Conservation (phyloP, 1,139 yeast genomes). For the Candida tetrigidarum region DNA sequence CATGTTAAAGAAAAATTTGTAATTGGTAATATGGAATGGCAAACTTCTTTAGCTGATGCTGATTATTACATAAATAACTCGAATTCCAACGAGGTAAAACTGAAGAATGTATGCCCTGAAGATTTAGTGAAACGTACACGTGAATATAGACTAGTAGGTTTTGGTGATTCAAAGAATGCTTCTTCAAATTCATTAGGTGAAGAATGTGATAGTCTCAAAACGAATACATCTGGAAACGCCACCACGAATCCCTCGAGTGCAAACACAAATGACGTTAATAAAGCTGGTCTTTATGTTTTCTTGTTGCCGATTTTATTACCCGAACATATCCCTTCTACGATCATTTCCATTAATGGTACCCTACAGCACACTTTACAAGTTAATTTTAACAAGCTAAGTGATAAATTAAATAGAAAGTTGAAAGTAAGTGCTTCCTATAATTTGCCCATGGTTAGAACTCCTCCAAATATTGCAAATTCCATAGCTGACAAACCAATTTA, state of each 20-base stretch:
- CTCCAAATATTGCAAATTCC: conserved; percentile 77
- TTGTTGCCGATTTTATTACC: conserved; percentile 74
- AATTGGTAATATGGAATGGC: conserved; percentile 55
- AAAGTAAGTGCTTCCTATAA: conserved; percentile 35
- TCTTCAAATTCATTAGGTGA: conserved; percentile 5
- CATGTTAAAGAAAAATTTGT: conserved; percentile 50
- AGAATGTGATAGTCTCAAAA: conserved; percentile 2
- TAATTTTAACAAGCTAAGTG: conserved; percentile 36
- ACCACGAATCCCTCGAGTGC: background rate
- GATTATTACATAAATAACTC: conserved; percentile 49
- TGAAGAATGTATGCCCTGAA: conserved; percentile 33
- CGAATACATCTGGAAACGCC: background rate
- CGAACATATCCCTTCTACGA: conserved; percentile 71
- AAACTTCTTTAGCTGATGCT: conserved; percentile 43
- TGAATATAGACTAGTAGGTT: conserved; percentile 33
- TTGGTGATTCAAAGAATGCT: conserved; percentile 11
- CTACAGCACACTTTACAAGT: conserved; percentile 40
- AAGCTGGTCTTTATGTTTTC: conserved; percentile 83
- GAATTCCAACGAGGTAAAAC: conserved; percentile 39
- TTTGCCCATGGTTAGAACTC: conserved; percentile 69
- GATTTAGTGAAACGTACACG: conserved; percentile 43
- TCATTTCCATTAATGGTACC: conserved; percentile 58
- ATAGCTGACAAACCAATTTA: conserved; percentile 81
- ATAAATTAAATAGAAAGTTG: conserved; percentile 39
- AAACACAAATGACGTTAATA: conserved; percentile 28